phyloP scores from a whole-genome alignment of 2,329 filamentous ascomycete species.

The Fusarium sp. region DNA sequence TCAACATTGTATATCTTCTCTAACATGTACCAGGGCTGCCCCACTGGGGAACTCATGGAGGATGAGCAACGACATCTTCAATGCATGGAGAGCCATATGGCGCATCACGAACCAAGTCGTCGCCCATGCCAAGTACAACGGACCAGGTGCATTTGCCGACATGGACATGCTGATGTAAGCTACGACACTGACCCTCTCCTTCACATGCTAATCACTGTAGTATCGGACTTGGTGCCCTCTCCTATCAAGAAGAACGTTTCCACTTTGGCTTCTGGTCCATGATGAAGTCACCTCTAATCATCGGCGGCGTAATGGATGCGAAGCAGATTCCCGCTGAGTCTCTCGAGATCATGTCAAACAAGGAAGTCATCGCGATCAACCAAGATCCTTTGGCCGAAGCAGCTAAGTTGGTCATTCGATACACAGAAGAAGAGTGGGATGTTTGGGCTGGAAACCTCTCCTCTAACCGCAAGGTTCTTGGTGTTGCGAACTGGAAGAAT shows the following conservation, averaged over 20 bases:
- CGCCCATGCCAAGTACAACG: slow-evolving; percentile 59
- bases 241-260: slow-evolving; percentile 61
- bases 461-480: slow-evolving; percentile 57
- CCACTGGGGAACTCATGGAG: slow-evolving; percentile 61
- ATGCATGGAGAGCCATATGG: slow-evolving; percentile 63
- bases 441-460: slow-evolving; percentile 64
- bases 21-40: slow-evolving; percentile 51
- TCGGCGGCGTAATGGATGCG: slow-evolving; percentile 59
- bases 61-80: slow-evolving; percentile 67
- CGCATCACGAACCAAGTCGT: slow-evolving; percentile 65
- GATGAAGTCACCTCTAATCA: slow-evolving; percentile 63
- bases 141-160: slow-evolving; percentile 62
- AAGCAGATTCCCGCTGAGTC: slow-evolving; percentile 55
- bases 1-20: rapidly evolving
- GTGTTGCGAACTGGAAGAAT: slow-evolving; percentile 64
- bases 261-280: slow-evolving; percentile 67
- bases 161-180: slow-evolving; percentile 65
- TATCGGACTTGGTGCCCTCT: slow-evolving; percentile 61
- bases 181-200: rapidly evolving
- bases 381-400: slow-evolving; percentile 66
- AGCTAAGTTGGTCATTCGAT: slow-evolving; percentile 62
- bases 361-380: slow-evolving; percentile 68
- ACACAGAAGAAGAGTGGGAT: slow-evolving; percentile 63
- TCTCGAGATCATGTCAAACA: slow-evolving; percentile 60
- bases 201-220: slow-evolving; percentile 38